phyloP scores from a whole-genome alignment of 192 early-diverging fungal species.

The Umbelopsis sp. region DNA sequence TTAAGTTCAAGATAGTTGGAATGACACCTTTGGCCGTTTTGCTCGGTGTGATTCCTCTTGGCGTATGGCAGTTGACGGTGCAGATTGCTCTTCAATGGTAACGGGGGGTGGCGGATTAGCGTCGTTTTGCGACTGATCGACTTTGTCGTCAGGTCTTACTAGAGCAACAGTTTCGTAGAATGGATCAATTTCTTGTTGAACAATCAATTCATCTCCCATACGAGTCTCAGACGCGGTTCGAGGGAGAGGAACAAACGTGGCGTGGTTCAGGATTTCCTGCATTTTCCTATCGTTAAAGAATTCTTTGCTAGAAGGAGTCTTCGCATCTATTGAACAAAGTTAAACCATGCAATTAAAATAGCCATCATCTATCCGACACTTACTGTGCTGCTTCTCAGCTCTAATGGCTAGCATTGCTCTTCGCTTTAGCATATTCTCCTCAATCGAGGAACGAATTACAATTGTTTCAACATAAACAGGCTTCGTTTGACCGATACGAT shows the following conservation, averaged over 20 bases:
- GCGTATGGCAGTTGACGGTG: not conserved
- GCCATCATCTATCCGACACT: not conserved
- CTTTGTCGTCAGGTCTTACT: not conserved
- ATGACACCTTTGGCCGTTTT: not conserved
- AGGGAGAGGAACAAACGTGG: not conserved
- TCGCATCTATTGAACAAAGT: not conserved
- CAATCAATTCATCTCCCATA: not conserved
- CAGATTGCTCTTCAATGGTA: no score
- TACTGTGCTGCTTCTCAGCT: slow-evolving; percentile 11
- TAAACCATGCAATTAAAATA: not conserved
- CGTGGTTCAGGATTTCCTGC: slow-evolving; percentile 10
- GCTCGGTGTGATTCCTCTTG: not conserved
- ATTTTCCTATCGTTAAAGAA: slow-evolving; percentile 12
- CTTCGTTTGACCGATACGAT: slow-evolving; percentile 71
- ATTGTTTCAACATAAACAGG: slow-evolving; percentile 64
- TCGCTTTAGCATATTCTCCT: slow-evolving; percentile 52
- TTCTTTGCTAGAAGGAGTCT: not conserved
- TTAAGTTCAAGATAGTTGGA: not conserved
- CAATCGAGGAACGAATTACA: slow-evolving; percentile 53
- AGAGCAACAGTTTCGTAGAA: not conserved
- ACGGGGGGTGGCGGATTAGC: not conserved
- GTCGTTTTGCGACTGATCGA: not conserved
- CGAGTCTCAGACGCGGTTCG: not conserved
- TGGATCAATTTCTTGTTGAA: not conserved
- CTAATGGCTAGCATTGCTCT: slow-evolving; percentile 9